phyloP scores from a whole-genome alignment of 495 filamentous ascomycete genomes.

The Neurospora sp. region DNA sequence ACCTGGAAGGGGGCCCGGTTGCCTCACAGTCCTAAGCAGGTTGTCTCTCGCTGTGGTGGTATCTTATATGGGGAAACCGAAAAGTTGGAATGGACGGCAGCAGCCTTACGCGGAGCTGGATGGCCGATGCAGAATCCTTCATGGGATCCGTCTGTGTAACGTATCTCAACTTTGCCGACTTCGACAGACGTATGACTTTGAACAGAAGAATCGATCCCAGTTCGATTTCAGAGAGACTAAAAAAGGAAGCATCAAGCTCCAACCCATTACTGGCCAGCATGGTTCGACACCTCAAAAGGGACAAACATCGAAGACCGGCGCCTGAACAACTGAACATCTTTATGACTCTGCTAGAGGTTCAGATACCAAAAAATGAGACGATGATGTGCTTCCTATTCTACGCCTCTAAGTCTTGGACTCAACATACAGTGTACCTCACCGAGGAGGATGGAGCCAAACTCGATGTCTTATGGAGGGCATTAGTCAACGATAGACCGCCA shows the following conservation, averaged over 20 bases:
- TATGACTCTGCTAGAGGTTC: background rate
- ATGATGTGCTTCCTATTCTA: background rate
- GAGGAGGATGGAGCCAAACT: no score
- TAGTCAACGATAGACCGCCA: no score
- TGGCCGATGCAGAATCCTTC: background rate
- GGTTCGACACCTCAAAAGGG: background rate
- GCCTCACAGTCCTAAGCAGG: background rate
- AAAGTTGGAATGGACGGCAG: background rate
- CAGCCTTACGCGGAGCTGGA: background rate
- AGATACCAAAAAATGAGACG: background rate
- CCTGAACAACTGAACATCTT: background rate
- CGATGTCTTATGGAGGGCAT: no score
- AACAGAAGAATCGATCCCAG: background rate
- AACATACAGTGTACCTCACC: background rate
- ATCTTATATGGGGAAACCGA: background rate
- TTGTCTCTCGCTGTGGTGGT: background rate
- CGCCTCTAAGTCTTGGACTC: background rate
- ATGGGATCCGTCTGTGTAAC: background rate
- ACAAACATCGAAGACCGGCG: background rate
- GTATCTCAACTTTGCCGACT: background rate
- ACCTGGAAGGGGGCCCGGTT: background rate
- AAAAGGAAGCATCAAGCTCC: background rate
- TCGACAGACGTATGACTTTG: background rate
- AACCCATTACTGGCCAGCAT: background rate
- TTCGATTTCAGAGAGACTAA: background rate